Conservation (phyloP, 768 basidiomycete species). For the Auriscalpium microsporum region DNA sequence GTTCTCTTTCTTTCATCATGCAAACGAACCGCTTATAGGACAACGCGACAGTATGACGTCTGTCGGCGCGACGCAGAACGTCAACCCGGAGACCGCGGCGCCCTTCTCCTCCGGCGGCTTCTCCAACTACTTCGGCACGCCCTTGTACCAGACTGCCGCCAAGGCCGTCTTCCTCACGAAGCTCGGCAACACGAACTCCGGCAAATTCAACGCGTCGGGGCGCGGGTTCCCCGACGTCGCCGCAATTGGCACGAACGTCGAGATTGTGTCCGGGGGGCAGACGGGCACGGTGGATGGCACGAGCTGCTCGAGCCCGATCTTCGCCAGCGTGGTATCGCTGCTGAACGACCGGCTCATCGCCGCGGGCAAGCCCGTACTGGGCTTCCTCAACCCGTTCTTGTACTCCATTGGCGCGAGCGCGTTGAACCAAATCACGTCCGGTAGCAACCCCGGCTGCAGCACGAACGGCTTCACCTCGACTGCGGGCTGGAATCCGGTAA, state of each 20-base stretch:
- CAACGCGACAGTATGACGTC: conserved; percentile 3
- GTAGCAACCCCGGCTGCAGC: conserved; percentile 10
- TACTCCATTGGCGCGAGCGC: conserved; percentile 5
- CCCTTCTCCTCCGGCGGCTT: conserved; percentile 14
- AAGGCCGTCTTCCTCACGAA: conserved; percentile 9
- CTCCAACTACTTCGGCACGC: conserved; percentile 16
- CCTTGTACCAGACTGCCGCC: conserved; percentile 9
- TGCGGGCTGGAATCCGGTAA: conserved; percentile 10
- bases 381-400: conserved; percentile 17
- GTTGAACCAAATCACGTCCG: conserved; percentile 12
- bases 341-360: conserved; percentile 19
- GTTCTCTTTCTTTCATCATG: neutral
- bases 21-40: neutral
- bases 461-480: conserved; percentile 10
- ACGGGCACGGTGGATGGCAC: conserved; percentile 15
- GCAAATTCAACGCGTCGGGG: conserved; percentile 9
- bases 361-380: conserved; percentile 5
- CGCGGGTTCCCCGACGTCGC: conserved; percentile 18
- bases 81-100: conserved; percentile 8
- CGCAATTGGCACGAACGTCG: conserved; percentile 10
- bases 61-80: conserved; percentile 10
- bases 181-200: conserved; percentile 10
- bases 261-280: conserved; percentile 2
- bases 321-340: conserved; percentile 21
- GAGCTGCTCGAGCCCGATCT: conserved; percentile 17